Evolutionary conservation across 2,329 filamentous ascomycete species (phyloP).

Genomic region (Fusarium sp.): DNA sequence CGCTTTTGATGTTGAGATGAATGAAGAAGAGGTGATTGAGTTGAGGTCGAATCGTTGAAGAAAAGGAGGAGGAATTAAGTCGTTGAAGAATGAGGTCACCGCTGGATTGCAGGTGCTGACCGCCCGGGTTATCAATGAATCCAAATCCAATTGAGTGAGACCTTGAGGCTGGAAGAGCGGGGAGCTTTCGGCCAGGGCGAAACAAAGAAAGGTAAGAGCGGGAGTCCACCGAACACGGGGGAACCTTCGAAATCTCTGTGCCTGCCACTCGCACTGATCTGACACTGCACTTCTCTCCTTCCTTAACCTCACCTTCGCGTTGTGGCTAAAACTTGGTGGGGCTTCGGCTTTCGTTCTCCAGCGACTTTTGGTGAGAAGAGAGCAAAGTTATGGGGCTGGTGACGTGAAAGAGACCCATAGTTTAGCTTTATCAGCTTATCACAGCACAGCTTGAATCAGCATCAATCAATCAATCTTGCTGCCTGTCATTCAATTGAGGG

Average conservation of each 20-base stretch:
- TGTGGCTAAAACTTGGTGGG: constrained; percentile 28
- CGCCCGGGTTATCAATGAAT: constrained; percentile 36
- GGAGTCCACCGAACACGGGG: constrained; percentile 31
- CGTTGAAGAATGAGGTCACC: constrained; percentile 38
- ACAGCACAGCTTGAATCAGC: constrained; percentile 22
- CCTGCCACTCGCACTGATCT: background rate
- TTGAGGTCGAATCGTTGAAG: background rate
- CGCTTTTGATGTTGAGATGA: background rate
- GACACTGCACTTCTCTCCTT: background rate
- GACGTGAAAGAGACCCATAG: constrained; percentile 26
- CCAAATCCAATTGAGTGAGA: constrained; percentile 2
- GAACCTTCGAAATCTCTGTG: constrained; percentile 29
- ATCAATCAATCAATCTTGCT: constrained; percentile 30
- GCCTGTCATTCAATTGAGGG: constrained; percentile 12
- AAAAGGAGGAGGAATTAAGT: constrained; percentile 11
- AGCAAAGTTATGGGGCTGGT: constrained; percentile 23
- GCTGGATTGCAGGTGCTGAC: constrained; percentile 26
- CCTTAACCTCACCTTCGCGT: background rate
- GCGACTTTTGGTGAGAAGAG: constrained; percentile 11
- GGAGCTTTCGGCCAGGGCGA: constrained; percentile 10
- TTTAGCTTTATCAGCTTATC: constrained; percentile 32
- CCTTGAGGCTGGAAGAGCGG: constrained; percentile 18
- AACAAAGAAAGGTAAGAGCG: background rate
- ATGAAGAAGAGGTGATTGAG: background rate
- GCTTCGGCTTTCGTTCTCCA: background rate